Evolutionary conservation across 78 protist species (phyloP).

Genomic region (Dictyostelium firmibasis): DNA sequence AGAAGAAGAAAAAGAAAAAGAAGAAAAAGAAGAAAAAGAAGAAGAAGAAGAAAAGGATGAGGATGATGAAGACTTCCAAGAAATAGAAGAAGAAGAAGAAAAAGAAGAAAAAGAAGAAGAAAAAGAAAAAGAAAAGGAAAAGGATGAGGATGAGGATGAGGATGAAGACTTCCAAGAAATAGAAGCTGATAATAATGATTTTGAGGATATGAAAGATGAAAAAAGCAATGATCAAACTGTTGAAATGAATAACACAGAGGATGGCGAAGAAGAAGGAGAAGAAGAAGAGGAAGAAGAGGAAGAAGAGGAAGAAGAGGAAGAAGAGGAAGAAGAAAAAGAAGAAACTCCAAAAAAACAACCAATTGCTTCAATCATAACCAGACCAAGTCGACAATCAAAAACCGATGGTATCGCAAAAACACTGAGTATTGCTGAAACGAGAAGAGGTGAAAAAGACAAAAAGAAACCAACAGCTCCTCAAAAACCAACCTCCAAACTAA

Average conservation of each 20-base stretch:
- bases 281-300: neutral
- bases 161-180: neutral
- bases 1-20: too few species aligned
- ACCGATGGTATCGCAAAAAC: neutral
- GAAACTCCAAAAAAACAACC: neutral
- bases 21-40: too few species aligned
- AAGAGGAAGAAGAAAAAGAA: constrained; percentile 4
- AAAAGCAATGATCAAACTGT: neutral
- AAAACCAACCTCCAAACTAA: neutral
- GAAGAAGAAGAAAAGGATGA: too few species aligned
- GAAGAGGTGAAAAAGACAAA: neutral
- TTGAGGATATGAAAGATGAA: neutral
- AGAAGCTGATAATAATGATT: neutral
- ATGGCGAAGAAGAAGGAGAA: neutral
- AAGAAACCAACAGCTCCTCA: neutral
- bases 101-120: too few species aligned
- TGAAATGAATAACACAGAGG: neutral
- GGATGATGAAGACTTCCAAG: neutral
- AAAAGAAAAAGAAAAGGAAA: too few species aligned
- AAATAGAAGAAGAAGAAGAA: too few species aligned
- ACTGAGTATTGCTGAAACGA: neutral
- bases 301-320: neutral
- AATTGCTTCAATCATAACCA: neutral
- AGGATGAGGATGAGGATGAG: too few species aligned
- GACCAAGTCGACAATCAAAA: neutral